These are phyloP conservation scores for Papilionanthe hybrid DNA, from an alignment of 116 monocot genomes.

Conservation along the genomic window DNA sequence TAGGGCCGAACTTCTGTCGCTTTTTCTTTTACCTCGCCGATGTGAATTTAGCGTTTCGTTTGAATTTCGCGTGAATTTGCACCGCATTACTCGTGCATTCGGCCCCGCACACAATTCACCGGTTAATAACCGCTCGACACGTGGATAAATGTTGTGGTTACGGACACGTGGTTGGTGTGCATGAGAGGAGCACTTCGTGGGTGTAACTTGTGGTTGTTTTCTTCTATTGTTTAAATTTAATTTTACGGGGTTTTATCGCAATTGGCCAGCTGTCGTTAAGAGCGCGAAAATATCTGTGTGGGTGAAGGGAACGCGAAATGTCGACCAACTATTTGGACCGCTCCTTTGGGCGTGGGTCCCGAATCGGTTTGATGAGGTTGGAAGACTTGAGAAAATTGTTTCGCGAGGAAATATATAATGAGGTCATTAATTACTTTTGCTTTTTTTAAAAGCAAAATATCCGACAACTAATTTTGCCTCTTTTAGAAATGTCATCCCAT, in stretches of 20 bases:
- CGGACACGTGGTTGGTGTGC: neutral
- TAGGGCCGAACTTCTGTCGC: neutral
- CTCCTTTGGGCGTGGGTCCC: no score
- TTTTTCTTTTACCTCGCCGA: neutral
- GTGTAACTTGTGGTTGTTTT: neutral
- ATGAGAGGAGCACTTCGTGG: neutral
- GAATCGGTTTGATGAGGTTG: no score
- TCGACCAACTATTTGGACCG: no score
- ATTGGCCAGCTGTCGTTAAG: neutral
- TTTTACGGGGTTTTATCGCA: neutral
- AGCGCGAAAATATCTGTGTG: neutral
- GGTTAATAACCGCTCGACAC: neutral
- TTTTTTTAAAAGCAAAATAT: no score
- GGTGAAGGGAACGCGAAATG: neutral
- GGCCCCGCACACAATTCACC: neutral
- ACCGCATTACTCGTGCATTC: conserved; percentile 14
- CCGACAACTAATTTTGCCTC: no score
- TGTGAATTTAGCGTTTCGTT: conserved; percentile 6
- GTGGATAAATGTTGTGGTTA: neutral
- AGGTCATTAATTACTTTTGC: no score
- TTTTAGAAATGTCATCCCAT: no score
- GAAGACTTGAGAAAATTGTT: no score
- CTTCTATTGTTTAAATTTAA: neutral
- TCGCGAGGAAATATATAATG: no score
- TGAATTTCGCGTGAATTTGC: conserved; percentile 33